Evolutionary conservation across 139 green algal genomes (phyloP), one percentile per base, ranked within the genome.

Genomic region (Volvox reticuliferus): DNA sequence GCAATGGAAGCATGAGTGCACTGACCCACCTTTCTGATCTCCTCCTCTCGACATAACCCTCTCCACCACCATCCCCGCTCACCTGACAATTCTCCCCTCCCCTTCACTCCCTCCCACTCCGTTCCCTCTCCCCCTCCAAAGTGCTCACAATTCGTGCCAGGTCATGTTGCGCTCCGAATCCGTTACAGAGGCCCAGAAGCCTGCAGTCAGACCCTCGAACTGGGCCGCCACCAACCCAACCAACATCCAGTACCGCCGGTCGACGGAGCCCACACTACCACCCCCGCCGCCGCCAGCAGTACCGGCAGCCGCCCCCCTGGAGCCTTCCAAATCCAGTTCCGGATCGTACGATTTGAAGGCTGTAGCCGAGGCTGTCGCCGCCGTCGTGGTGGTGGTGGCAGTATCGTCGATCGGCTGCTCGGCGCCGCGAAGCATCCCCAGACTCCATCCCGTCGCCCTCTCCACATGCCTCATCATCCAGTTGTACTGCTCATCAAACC

Each of bases 171-270:
- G 30, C 17, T 16, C 79, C 2, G 92, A 28, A 28, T 67, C 33
- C 33, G 12, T 32, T 22, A 63, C 62, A 2, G 75, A 62, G 35
- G 71, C 88, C 89, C 85, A 93, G 67, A 92, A 90, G 24, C 92
- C 92, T 22, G 90, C 78, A 14, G 63, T 81, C 35, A 94, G 61
- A 3, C 92, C 92, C 75, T 94, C 92, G 37, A 94, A 93, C 92
- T 94, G 92, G 26, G 86, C 79, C 89, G 91, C 87, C 62, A 94
- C 92, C 55, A 94, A 89, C 19, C 85, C 89, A 89, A 93, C 88
- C 71, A 92, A 88, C 24, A 36, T 13, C 89, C 89, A 94, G 92
- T 93, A 94, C 35, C 63, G 62, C 24, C 33, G 65, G 37, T 82
- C 67, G 73, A 61, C 83, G 76, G 32, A 28, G 33, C 76, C 12